These are phyloP conservation scores for Cryphonectria nitschkei DNA, from an alignment of 2,329 filamentous ascomycete species.

Conservation along the genomic window DNA sequence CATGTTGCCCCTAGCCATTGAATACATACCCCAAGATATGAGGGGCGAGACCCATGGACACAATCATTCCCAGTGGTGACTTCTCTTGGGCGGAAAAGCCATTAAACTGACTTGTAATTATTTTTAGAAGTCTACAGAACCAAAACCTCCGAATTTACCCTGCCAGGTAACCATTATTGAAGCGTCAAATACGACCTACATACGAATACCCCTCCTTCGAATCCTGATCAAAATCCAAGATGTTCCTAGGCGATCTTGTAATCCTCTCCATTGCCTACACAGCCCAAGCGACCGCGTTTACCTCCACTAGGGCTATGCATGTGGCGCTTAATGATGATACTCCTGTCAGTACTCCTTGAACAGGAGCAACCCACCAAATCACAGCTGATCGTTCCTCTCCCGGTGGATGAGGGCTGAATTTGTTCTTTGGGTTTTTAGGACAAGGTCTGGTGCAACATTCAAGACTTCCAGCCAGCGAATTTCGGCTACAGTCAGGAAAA, in stretches of 20 bases:
- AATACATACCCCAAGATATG: not conserved
- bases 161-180: not conserved
- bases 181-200: not conserved
- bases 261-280: not conserved
- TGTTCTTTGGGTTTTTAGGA: not conserved
- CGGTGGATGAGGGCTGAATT: not conserved
- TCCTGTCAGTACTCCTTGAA: not conserved
- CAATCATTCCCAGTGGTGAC: not conserved
- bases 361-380: not conserved
- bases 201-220: not conserved
- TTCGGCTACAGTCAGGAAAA: constrained; percentile 5
- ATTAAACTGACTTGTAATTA: not conserved
- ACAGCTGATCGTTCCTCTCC: not conserved
- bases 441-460: constrained; percentile 10
- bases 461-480: constrained; percentile 7
- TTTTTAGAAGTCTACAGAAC: not conserved
- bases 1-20: not conserved
- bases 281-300: not conserved
- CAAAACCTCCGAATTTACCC: not conserved
- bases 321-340: not conserved
- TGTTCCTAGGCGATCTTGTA: not conserved
- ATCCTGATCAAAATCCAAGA: not conserved
- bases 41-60: not conserved
- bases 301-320: not conserved
- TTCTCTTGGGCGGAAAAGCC: not conserved